These are phyloP conservation scores for Nakazawaea anatomiae DNA, from an alignment of 805 yeast genomes.

Conservation along the genomic window DNA sequence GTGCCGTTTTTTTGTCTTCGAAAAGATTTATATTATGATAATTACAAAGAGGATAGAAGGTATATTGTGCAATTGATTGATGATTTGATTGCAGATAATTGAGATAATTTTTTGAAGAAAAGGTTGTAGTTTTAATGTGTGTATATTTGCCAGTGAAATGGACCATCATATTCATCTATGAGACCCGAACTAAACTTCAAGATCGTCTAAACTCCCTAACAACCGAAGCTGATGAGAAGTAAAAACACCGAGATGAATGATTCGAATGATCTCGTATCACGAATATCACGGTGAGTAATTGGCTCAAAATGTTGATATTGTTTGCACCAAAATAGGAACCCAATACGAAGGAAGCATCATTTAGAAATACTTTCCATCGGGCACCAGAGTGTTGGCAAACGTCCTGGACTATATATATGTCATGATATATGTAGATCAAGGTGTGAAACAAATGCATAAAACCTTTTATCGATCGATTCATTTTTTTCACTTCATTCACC, in stretches of 20 bases:
- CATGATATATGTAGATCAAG: not conserved
- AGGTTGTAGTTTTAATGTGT: slow-evolving; percentile 21
- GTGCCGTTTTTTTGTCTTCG: slow-evolving; percentile 11
- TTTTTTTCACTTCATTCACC: not conserved
- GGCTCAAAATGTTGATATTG: slow-evolving; percentile 53
- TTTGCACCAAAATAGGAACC: slow-evolving; percentile 90
- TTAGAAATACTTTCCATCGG: slow-evolving; percentile 29
- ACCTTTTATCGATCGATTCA: not conserved
- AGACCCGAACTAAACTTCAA: not conserved
- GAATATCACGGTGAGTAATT: slow-evolving; percentile 66
- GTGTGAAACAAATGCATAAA: not conserved
- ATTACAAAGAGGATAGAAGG: slow-evolving; percentile 7
- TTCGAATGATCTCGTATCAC: slow-evolving; percentile 9
- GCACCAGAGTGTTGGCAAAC: slow-evolving; percentile 96
- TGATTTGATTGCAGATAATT: slow-evolving; percentile 1
- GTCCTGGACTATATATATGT: slow-evolving; percentile 11
- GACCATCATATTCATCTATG: slow-evolving; percentile 50
- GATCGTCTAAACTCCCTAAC: too few relatives aligned
- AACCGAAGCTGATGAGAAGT: slow-evolving; percentile 11
- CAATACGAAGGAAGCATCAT: slow-evolving; percentile 37
- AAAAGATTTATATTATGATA: slow-evolving; percentile 3
- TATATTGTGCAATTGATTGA: slow-evolving; percentile 6
- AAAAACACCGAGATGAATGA: slow-evolving; percentile 7
- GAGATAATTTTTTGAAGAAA: not conserved
- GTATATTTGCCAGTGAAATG: slow-evolving; percentile 49